phyloP scores from a whole-genome alignment of 805 yeast genomes.

The Ogataea pilisensis region DNA sequence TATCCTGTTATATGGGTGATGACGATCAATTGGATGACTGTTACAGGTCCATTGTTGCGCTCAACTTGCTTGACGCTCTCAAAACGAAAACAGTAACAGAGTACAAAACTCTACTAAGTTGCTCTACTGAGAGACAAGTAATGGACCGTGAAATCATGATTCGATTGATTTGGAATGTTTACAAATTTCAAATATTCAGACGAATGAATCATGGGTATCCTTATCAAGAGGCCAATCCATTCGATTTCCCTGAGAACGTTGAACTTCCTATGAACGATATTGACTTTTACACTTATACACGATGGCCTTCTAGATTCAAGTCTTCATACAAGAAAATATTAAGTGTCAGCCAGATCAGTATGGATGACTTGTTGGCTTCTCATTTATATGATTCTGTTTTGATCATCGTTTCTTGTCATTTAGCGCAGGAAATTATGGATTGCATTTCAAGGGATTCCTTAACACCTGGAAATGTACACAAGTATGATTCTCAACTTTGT shows the following conservation, averaged over 20 bases:
- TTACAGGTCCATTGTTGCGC: constrained; percentile 10
- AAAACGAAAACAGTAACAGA: constrained; percentile 16
- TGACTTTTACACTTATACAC: constrained; percentile 17
- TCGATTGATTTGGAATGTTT: constrained; percentile 37
- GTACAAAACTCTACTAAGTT: constrained; percentile 22
- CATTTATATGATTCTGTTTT: constrained; percentile 27
- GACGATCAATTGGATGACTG: constrained; percentile 21
- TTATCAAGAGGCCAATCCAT: constrained; percentile 16
- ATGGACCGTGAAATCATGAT: constrained; percentile 31
- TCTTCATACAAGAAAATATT: constrained; percentile 10
- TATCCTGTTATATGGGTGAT: constrained; percentile 23
- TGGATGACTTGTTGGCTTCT: constrained; percentile 9
- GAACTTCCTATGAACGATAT: constrained; percentile 34
- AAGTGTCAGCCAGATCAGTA: constrained; percentile 11
- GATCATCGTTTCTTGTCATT: constrained; percentile 26
- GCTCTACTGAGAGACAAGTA: constrained; percentile 31
- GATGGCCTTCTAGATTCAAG: constrained; percentile 11
- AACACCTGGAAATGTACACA: constrained; percentile 20
- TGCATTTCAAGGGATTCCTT: constrained; percentile 24
- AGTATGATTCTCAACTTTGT: constrained; percentile 23
- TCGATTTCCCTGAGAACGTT: constrained; percentile 30
- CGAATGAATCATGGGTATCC: constrained; percentile 36
- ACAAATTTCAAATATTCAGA: constrained; percentile 32
- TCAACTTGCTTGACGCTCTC: constrained; percentile 8
- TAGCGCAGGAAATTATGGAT: constrained; percentile 35